Conservation (phyloP, 2,329 filamentous ascomycete genomes). For the Pleomassaria siparia region DNA sequence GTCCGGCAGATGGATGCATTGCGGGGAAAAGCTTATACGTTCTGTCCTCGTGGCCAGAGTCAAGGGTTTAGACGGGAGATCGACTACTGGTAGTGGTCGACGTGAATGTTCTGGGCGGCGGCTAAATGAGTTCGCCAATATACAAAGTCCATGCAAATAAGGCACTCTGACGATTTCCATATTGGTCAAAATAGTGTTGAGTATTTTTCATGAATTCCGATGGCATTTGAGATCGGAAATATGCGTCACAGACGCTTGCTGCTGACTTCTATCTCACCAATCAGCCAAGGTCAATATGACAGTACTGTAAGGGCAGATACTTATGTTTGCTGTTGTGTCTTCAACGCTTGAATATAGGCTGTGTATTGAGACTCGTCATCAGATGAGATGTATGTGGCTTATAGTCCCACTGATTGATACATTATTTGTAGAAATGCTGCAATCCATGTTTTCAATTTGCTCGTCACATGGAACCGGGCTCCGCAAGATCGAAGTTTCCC, state of each 20-base stretch:
- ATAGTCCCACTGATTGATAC: not conserved
- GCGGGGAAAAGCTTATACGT: constrained; percentile 34
- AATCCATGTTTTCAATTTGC: constrained; percentile 13
- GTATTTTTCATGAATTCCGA: constrained; percentile 8
- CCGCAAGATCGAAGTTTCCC: constrained; percentile 1
- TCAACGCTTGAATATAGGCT: not conserved
- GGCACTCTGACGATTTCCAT: constrained; percentile 9
- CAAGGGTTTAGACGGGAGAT: constrained; percentile 19
- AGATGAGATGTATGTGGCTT: not conserved
- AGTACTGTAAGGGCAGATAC: constrained; percentile 7
- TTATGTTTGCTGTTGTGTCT: not conserved
- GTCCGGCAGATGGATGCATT: constrained; percentile 33
- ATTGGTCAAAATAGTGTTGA: constrained; percentile 5
- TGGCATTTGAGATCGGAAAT: constrained; percentile 8
- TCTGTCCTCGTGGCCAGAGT: constrained; percentile 14
- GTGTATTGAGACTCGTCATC: not conserved
- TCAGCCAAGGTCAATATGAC: constrained; percentile 8
- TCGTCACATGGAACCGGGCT: constrained; percentile 5
- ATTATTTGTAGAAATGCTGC: constrained; percentile 4
- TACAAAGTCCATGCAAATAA: constrained; percentile 14
- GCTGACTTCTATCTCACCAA: constrained; percentile 13
- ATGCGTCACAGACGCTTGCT: constrained; percentile 9
- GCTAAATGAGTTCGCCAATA: constrained; percentile 30
- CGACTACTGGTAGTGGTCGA: constrained; percentile 11
- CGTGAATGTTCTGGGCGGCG: constrained; percentile 25